A percentile compares a stretch with the other conserved stretches of the same genome.
phyloP scores from a whole-genome alignment of 228 moss, liverwort and hornwort genomes.

The Sphagnum magellanicum region DNA sequence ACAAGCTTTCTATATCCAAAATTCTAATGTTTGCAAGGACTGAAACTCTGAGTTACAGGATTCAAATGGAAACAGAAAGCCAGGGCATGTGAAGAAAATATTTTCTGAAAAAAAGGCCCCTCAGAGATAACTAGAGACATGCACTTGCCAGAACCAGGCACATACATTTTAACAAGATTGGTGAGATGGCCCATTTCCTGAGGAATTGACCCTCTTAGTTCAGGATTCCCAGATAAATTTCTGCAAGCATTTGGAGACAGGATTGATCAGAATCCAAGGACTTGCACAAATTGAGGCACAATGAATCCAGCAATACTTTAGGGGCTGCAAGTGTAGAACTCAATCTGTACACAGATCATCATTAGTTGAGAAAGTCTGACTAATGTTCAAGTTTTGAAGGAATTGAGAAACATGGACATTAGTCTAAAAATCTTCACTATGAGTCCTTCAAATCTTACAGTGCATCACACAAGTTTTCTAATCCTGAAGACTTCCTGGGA shows the following conservation, averaged over 20 bases:
- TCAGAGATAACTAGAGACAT: too few species aligned
- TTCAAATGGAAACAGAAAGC: too few species aligned
- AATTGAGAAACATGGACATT: too few species aligned
- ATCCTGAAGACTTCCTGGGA: not conserved
- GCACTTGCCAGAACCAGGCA: not conserved
- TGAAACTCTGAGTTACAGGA: too few species aligned
- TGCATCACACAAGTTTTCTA: not conserved
- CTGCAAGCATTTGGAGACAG: not conserved
- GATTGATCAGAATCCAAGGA: not conserved
- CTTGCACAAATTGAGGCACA: not conserved
- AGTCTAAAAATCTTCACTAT: too few species aligned
- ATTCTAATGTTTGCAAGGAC: too few species aligned
- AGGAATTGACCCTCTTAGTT: not conserved
- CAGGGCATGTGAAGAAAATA: too few species aligned
- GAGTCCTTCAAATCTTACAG: too few species aligned
- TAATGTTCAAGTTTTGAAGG: not conserved
- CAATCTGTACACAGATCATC: not conserved
- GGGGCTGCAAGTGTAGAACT: not conserved
- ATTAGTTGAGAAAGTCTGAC: not conserved
- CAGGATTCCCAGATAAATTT: not conserved
- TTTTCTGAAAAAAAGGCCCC: too few species aligned
- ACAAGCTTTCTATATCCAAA: too few species aligned
- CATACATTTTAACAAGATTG: not conserved
- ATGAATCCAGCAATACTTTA: too few species aligned
- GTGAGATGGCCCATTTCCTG: not conserved